These are phyloP conservation scores for Russula compacta DNA, from an alignment of 768 basidiomycete genomes.

Conservation along the genomic window DNA sequence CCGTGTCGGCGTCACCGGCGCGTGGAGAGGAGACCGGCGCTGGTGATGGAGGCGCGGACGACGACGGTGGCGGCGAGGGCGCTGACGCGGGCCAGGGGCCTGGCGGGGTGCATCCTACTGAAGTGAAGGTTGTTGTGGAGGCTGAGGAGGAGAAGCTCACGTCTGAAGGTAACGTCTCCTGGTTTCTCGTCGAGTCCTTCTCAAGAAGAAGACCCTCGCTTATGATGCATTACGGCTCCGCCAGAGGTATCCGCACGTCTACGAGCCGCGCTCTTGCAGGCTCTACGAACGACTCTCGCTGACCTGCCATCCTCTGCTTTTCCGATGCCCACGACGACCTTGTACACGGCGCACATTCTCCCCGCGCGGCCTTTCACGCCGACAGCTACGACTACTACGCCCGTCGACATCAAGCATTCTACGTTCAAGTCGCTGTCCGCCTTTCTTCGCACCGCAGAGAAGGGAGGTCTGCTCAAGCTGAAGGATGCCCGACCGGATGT, in stretches of 20 bases:
- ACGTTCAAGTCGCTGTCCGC: slow-evolving; percentile 71
- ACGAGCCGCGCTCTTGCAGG: slow-evolving; percentile 54
- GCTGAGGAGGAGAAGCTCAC: slow-evolving; percentile 16
- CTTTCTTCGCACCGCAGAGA: slow-evolving; percentile 73
- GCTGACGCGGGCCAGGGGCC: slow-evolving; percentile 22
- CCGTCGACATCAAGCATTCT: slow-evolving; percentile 68
- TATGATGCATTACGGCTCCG: not conserved
- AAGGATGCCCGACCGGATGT: slow-evolving; percentile 44
- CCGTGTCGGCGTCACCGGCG: slow-evolving; percentile 4
- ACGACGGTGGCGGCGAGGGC: slow-evolving; percentile 8
- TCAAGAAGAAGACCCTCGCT: not conserved
- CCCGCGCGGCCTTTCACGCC: slow-evolving; percentile 69
- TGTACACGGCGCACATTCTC: slow-evolving; percentile 71
- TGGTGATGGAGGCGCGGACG: not conserved
- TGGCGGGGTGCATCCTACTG: slow-evolving; percentile 1
- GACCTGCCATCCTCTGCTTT: slow-evolving; percentile 46
- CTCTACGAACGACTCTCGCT: slow-evolving; percentile 42
- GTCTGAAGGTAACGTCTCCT: slow-evolving; percentile 23
- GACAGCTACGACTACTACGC: slow-evolving; percentile 28
- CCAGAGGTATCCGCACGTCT: slow-evolving; percentile 52
- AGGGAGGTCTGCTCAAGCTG: slow-evolving; percentile 58
- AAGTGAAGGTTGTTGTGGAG: not conserved
- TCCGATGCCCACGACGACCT: slow-evolving; percentile 65
- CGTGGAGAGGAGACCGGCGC: slow-evolving; percentile 15
- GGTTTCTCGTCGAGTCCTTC: not conserved